phyloP scores from a whole-genome alignment of 2,329 filamentous ascomycete species.

The Fusarium keratoplasticum region DNA sequence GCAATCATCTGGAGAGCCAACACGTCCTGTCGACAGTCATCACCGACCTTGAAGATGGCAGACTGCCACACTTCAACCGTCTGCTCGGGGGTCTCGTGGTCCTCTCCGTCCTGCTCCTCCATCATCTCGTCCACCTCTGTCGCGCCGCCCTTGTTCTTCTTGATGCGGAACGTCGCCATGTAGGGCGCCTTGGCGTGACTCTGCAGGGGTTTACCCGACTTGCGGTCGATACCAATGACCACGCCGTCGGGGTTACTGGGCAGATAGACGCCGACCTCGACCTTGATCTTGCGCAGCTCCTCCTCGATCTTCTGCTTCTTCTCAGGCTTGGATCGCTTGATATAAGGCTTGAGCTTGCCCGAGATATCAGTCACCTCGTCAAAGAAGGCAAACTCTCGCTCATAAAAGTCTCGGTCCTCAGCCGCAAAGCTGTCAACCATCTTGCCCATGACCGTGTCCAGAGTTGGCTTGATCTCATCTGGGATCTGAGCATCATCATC shows the following conservation, averaged over 20 bases:
- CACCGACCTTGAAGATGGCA: constrained; percentile 99
- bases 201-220: constrained; percentile 96
- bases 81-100: constrained; percentile 52
- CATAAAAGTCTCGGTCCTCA: constrained; percentile 86
- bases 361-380: constrained; percentile 96
- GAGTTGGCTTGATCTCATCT: constrained; percentile 90
- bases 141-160: constrained; percentile 74
- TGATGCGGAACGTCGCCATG: constrained; percentile 98
- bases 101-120: constrained; percentile 58
- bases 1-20: constrained; percentile 98
- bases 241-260: constrained; percentile 97
- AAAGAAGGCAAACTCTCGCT: constrained; percentile 97
- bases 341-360: constrained; percentile 92
- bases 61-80: constrained; percentile 98
- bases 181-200: constrained; percentile 98
- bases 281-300: constrained; percentile 95
- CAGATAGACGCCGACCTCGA: constrained; percentile 96
- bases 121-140: constrained; percentile 65
- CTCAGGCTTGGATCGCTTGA: constrained; percentile 91
- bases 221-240: constrained; percentile 97
- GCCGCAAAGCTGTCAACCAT: constrained; percentile 85
- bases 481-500: constrained; percentile 93
- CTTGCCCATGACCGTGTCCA: constrained; percentile 89
- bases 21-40: constrained; percentile 97
- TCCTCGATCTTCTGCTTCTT: constrained; percentile 99